Percentiles rank a stretch among this genome's conserved stretches.
These are phyloP conservation scores for Tolypocladium cylindrosporum DNA, from an alignment of 2,329 filamentous ascomycete species.

Conservation along the genomic window DNA sequence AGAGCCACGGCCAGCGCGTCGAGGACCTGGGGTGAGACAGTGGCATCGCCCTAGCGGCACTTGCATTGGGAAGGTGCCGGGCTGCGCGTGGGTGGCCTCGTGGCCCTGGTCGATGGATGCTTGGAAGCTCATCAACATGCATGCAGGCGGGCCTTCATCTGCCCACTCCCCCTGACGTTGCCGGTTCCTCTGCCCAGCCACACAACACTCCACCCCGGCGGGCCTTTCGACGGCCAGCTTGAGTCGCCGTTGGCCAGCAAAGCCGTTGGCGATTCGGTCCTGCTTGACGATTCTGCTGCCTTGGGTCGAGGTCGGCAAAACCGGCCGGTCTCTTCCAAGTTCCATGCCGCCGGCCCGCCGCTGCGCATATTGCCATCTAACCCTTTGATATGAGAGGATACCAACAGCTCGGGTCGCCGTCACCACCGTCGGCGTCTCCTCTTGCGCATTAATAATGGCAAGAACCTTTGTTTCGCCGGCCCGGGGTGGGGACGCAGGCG, in stretches of 20 bases:
- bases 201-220: background rate
- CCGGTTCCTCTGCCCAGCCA: background rate
- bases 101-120: background rate
- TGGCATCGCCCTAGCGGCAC: slow-evolving; percentile 2
- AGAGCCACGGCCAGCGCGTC: background rate
- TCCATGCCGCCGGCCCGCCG: background rate
- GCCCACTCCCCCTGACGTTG: background rate
- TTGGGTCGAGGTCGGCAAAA: background rate
- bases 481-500: background rate
- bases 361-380: background rate
- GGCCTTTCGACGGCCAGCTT: background rate
- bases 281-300: background rate
- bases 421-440: slow-evolving; percentile 1
- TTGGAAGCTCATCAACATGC: background rate
- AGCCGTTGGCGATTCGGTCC: background rate
- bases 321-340: background rate
- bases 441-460: background rate
- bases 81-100: background rate
- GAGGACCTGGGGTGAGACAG: background rate
- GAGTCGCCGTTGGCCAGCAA: background rate
- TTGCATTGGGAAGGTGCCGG: slow-evolving; percentile 6
- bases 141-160: background rate
- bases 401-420: slow-evolving; percentile 5
- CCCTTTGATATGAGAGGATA: slow-evolving; percentile 3
- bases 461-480: slow-evolving; percentile 3